Evolutionary conservation across 495 filamentous ascomycete species (phyloP).

Genomic region (Lindgomyces ingoldianus): DNA sequence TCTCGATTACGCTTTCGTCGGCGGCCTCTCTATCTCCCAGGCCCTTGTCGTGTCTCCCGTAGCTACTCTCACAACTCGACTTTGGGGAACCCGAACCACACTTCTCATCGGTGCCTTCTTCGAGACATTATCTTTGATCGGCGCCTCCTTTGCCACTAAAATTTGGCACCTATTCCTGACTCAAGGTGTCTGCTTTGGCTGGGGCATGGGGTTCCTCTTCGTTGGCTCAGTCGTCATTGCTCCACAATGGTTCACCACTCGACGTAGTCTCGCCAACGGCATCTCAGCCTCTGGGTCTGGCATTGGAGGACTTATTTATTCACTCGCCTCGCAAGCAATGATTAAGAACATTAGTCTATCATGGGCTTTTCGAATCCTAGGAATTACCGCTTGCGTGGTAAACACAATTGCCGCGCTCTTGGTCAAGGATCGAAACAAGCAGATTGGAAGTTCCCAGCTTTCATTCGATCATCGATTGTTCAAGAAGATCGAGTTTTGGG

Average conservation of each 20-base stretch:
- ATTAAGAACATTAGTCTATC: constrained; percentile 62
- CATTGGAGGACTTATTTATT: constrained; percentile 66
- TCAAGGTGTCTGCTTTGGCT: constrained; percentile 75
- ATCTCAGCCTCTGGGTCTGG: constrained; percentile 74
- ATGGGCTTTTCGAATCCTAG: constrained; percentile 72
- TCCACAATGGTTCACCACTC: constrained; percentile 76
- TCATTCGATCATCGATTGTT: constrained; percentile 66
- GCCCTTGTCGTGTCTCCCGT: constrained; percentile 54
- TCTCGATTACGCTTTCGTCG: constrained; percentile 57
- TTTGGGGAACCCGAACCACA: constrained; percentile 45
- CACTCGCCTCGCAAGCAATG: constrained; percentile 56
- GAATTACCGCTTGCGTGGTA: constrained; percentile 58
- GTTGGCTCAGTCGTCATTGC: constrained; percentile 68
- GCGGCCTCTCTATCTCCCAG: constrained; percentile 52
- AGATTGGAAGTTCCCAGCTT: constrained; percentile 61
- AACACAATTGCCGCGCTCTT: constrained; percentile 61
- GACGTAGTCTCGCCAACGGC: constrained; percentile 70
- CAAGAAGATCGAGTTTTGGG: constrained; percentile 59
- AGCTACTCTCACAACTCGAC: constrained; percentile 46
- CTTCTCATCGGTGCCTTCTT: constrained; percentile 51
- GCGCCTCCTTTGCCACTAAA: constrained; percentile 50
- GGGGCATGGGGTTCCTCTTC: constrained; percentile 76
- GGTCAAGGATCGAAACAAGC: constrained; percentile 67
- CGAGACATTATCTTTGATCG: constrained; percentile 48
- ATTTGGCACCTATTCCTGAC: constrained; percentile 65